These are phyloP conservation scores for Rhododendron henanense DNA, from an alignment of 148 eudicot genomes.

Conservation along the genomic window DNA sequence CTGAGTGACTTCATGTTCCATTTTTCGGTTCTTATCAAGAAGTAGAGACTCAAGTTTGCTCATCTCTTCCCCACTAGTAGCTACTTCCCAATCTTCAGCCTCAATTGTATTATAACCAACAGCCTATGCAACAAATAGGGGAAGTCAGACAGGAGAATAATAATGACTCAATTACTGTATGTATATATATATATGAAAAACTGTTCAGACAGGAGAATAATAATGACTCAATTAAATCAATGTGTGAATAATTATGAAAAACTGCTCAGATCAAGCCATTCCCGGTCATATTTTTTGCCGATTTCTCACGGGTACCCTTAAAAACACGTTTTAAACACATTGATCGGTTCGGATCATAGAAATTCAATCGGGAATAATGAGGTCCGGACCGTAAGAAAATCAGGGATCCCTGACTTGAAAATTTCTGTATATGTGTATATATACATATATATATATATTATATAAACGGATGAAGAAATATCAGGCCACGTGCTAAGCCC, in stretches of 20 bases:
- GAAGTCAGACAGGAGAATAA: conserved; percentile 6
- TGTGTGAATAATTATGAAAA: background rate
- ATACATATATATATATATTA: too few species aligned
- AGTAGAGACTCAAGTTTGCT: conserved; percentile 95
- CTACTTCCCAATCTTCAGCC: conserved; percentile 99
- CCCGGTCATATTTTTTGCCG: too few species aligned
- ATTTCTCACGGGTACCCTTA: too few species aligned
- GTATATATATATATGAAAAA: too few species aligned
- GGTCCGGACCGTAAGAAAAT: too few species aligned
- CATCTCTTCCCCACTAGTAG: conserved; percentile 98
- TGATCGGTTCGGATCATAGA: too few species aligned
- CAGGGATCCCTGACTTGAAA: too few species aligned
- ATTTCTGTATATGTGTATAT: too few species aligned
- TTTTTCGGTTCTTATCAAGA: conserved; percentile 97
- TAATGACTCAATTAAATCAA: background rate
- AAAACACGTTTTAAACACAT: too few species aligned
- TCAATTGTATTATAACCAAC: conserved; percentile 99
- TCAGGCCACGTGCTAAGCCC: background rate
- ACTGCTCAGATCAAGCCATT: too few species aligned
- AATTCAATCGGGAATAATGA: too few species aligned
- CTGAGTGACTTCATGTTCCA: conserved; percentile 97
- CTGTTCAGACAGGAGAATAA: background rate
- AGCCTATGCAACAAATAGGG: conserved; percentile 51
- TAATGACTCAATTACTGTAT: background rate
- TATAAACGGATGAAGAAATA: background rate